Evolutionary conservation across 176 grass and related monocot species (phyloP).

Genomic region (Phoenix dactylifera): DNA sequence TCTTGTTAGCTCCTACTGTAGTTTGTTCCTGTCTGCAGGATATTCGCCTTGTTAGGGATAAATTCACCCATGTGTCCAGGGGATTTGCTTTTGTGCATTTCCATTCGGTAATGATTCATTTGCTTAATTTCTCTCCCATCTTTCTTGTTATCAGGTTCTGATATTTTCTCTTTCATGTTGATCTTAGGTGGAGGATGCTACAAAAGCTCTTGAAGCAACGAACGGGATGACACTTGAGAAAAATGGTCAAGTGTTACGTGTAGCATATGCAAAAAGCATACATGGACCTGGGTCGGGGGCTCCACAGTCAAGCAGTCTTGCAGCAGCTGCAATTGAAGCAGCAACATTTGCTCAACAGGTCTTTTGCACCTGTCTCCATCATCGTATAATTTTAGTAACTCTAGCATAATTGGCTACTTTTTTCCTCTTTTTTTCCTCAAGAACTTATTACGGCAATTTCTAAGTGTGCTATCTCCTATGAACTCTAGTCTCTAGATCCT

Average conservation of each 20-base stretch:
- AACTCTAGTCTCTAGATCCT: too few relatives aligned
- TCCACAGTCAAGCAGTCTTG: constrained; percentile 76
- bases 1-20: neutral
- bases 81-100: constrained; percentile 99
- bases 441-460: too few relatives aligned
- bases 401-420: neutral
- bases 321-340: constrained; percentile 95
- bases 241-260: constrained; percentile 85
- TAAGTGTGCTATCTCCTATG: too few relatives aligned
- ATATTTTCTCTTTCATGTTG: constrained; percentile 13
- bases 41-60: constrained; percentile 92
- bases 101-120: constrained; percentile 58
- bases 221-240: constrained; percentile 82
- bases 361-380: neutral
- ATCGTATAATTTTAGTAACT: too few relatives aligned
- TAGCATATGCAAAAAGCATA: constrained; percentile 93
- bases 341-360: constrained; percentile 99
- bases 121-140: constrained; percentile 3
- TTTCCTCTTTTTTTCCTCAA: neutral
- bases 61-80: constrained; percentile 98
- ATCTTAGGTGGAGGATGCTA: constrained; percentile 91
- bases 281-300: constrained; percentile 63
- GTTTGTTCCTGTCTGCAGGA: constrained; percentile 44
- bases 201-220: constrained; percentile 94
- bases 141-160: constrained; percentile 6